Evolutionary conservation across 1,284 basidiomycete species (phyloP).

Genomic region (Calocybe gambosa): DNA sequence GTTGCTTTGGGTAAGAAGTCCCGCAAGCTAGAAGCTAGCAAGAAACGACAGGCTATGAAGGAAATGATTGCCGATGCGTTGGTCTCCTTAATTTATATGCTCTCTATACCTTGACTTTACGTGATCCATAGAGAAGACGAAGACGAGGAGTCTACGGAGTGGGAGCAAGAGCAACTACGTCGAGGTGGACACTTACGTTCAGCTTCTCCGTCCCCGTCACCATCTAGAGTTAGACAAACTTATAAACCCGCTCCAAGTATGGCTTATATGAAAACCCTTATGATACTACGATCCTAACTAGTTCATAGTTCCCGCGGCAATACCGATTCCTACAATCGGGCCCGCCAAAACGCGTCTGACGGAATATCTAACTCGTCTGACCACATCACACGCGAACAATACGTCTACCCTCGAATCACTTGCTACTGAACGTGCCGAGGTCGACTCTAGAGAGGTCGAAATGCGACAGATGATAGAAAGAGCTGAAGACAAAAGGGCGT

Average conservation of each 20-base stretch:
- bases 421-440: conserved; percentile 59
- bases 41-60: conserved; percentile 70
- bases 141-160: conserved; percentile 85
- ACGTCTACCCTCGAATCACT: conserved; percentile 56
- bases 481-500: conserved; percentile 80
- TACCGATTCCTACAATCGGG: conserved; percentile 52
- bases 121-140: conserved; percentile 58
- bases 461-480: conserved; percentile 74
- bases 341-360: conserved; percentile 53
- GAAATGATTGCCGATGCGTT: conserved; percentile 87
- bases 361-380: conserved; percentile 60
- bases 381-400: conserved; percentile 65
- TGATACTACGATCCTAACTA: conserved; percentile 12
- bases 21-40: conserved; percentile 67
- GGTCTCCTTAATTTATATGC: conserved; percentile 25
- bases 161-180: conserved; percentile 85
- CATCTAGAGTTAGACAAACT: conserved; percentile 37
- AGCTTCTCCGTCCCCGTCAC: conserved; percentile 20
- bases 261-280: conserved; percentile 17
- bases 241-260: conserved; percentile 78
- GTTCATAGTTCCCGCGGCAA: conserved; percentile 52
- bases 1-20: conserved; percentile 86
- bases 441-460: conserved; percentile 74
- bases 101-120: conserved; percentile 14
- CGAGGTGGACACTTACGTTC: conserved; percentile 54